Conservation (phyloP, 768 basidiomycete species). For the Panellus pusillus region DNA sequence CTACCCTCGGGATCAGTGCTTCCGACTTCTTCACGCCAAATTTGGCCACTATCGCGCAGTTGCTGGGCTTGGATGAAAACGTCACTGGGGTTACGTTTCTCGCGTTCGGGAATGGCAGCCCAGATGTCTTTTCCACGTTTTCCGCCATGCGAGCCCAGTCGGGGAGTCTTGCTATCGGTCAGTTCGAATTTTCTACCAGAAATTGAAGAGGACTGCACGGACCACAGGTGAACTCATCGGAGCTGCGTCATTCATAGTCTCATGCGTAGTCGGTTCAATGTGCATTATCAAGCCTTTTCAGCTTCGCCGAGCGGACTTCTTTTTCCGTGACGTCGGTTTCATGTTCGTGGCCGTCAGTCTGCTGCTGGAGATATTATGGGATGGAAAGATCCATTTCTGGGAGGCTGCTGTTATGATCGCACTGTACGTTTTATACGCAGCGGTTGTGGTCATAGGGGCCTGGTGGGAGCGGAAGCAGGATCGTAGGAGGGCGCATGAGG, state of each 20-base stretch:
- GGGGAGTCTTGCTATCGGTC: constrained; percentile 90
- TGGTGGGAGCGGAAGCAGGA: constrained; percentile 73
- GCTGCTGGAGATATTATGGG: constrained; percentile 76
- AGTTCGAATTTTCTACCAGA: constrained; percentile 45
- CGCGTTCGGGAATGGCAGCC: constrained; percentile 96
- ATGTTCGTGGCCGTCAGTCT: constrained; percentile 81
- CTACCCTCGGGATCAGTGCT: constrained; percentile 91
- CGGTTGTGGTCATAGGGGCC: constrained; percentile 69
- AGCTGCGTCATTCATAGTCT: constrained; percentile 93
- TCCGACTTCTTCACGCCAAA: constrained; percentile 99
- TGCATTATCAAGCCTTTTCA: constrained; percentile 94
- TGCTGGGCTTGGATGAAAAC: constrained; percentile 87
- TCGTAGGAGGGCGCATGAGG: constrained; percentile 45
- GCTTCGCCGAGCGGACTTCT: constrained; percentile 68
- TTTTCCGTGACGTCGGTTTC: constrained; percentile 93
- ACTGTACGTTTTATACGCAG: constrained; percentile 78
- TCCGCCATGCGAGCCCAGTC: constrained; percentile 85
- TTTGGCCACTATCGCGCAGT: constrained; percentile 81
- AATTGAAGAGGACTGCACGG: too few species aligned
- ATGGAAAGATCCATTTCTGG: constrained; percentile 66
- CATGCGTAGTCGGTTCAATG: constrained; percentile 97
- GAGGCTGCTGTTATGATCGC: constrained; percentile 74
- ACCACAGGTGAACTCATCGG: constrained; percentile 82
- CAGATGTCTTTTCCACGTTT: constrained; percentile 95
- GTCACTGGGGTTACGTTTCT: constrained; percentile 96